These are phyloP conservation scores for Elsinoe perseae DNA, from an alignment of 2,329 filamentous ascomycete genomes.

Conservation along the genomic window DNA sequence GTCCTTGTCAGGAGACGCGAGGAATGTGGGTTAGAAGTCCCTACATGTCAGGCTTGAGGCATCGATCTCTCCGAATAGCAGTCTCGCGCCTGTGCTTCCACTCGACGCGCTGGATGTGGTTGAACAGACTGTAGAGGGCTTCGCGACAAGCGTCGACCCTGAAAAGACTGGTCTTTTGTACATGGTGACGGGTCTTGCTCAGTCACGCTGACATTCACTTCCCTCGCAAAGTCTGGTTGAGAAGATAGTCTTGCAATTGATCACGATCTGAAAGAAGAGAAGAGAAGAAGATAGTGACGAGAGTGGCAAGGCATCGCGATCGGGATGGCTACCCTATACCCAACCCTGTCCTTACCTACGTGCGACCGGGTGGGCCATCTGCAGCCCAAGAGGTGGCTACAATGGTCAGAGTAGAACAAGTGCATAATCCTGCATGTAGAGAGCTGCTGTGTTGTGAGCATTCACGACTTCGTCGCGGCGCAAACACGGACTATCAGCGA, in stretches of 20 bases:
- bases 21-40: background rate
- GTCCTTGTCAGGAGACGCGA: conserved; percentile 13
- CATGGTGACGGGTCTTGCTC: conserved; percentile 12
- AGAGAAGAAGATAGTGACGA: conserved; percentile 16
- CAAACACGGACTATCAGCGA: conserved; percentile 3
- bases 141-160: conserved; percentile 24
- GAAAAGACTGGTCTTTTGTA: conserved; percentile 6
- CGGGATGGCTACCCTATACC: conserved; percentile 13
- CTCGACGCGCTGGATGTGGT: conserved; percentile 28
- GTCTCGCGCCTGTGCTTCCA: conserved; percentile 30
- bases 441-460: background rate
- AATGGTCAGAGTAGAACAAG: conserved; percentile 4
- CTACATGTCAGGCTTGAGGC: conserved; percentile 35
- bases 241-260: conserved; percentile 6
- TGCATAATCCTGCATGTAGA: background rate
- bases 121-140: conserved; percentile 29
- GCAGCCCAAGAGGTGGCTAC: conserved; percentile 3
- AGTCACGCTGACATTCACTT: background rate
- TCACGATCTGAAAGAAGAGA: conserved; percentile 17
- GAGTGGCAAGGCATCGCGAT: conserved; percentile 20
- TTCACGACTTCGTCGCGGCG: conserved; percentile 4
- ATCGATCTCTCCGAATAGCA: conserved; percentile 45
- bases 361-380: conserved; percentile 3
- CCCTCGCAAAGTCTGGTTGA: background rate
- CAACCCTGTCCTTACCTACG: background rate